Percentiles rank a stretch among this genome's conserved stretches.
Evolutionary conservation across 768 basidiomycete genomes (phyloP).

Genomic region (Dioszegia crocea): DNA sequence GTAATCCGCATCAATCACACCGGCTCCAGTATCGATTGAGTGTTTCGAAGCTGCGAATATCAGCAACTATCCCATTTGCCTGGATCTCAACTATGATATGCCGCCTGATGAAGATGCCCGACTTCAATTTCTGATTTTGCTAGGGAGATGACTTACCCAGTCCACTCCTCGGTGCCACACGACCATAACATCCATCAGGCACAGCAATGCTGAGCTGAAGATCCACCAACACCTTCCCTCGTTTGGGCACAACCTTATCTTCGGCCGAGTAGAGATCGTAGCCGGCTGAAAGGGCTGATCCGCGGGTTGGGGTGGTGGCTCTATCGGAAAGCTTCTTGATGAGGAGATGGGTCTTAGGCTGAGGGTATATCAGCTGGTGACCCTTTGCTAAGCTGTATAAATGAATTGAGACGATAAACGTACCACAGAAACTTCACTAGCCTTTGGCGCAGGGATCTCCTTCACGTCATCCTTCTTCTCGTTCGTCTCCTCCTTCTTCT

Average conservation of each 20-base stretch:
- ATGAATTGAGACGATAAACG: not conserved
- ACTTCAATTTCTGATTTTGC: not conserved
- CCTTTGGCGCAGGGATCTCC: constrained; percentile 5
- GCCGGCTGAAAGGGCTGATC: constrained; percentile 80
- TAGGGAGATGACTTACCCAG: constrained; percentile 59
- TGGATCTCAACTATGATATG: too few relatives aligned
- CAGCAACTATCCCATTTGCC: not conserved
- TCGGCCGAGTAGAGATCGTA: constrained; percentile 93
- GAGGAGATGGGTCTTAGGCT: constrained; percentile 54
- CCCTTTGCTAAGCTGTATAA: not conserved
- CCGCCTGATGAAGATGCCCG: too few relatives aligned
- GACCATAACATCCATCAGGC: constrained; percentile 88
- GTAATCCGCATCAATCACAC: constrained; percentile 95
- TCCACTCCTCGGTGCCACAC: constrained; percentile 91
- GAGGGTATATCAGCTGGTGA: not conserved
- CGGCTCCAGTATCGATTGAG: constrained; percentile 96
- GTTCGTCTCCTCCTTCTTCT: constrained; percentile 8
- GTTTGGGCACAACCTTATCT: constrained; percentile 73
- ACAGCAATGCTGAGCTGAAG: constrained; percentile 92
- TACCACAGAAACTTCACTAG: constrained; percentile 2
- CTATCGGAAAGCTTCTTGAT: constrained; percentile 80
- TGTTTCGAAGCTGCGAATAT: constrained; percentile 74
- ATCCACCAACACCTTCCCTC: constrained; percentile 84
- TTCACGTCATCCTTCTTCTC: constrained; percentile 12
- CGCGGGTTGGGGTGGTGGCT: constrained; percentile 79